phyloP scores from a whole-genome alignment of 75 land plant species.

The Isoetes taiwanensis region DNA sequence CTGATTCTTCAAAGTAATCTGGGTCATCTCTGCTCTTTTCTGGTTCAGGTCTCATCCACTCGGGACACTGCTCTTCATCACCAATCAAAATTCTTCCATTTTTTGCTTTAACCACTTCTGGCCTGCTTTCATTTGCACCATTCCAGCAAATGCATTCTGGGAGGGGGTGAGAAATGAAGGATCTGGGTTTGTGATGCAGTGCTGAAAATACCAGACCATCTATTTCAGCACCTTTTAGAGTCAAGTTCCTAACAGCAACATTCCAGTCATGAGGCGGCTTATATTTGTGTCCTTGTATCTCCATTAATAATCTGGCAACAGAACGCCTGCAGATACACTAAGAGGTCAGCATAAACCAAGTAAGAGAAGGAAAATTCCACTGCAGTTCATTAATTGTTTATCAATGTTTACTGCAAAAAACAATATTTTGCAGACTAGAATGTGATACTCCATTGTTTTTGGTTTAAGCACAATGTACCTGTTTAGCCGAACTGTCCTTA shows the following conservation, averaged over 20 bases:
- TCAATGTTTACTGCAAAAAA: background rate
- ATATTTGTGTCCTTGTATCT: constrained; percentile 33
- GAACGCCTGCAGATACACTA: constrained; percentile 49
- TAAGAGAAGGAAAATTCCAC: background rate
- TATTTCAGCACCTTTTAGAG: constrained; percentile 34
- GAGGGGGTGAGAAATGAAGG: constrained; percentile 60
- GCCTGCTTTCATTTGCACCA: background rate
- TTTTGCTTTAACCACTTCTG: background rate
- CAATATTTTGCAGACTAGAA: background rate
- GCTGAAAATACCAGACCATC: constrained; percentile 34
- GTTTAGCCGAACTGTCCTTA: constrained; percentile 67
- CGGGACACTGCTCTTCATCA: constrained; percentile 40
- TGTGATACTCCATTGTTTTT: background rate
- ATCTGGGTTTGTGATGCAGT: constrained; percentile 22
- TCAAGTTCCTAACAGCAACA: constrained; percentile 26
- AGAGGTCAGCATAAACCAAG: background rate
- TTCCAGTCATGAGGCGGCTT: constrained; percentile 50
- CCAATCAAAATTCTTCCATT: constrained; percentile 9
- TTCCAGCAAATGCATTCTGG: constrained; percentile 63
- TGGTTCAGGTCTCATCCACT: constrained; percentile 31
- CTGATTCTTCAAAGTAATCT: no score
- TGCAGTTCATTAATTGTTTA: background rate
- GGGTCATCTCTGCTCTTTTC: constrained; percentile 7
- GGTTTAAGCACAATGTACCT: constrained; percentile 26
- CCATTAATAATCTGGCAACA: constrained; percentile 31